phyloP scores from a whole-genome alignment of 352 stramenopile genomes.

The Phytophthora cryptogea region DNA sequence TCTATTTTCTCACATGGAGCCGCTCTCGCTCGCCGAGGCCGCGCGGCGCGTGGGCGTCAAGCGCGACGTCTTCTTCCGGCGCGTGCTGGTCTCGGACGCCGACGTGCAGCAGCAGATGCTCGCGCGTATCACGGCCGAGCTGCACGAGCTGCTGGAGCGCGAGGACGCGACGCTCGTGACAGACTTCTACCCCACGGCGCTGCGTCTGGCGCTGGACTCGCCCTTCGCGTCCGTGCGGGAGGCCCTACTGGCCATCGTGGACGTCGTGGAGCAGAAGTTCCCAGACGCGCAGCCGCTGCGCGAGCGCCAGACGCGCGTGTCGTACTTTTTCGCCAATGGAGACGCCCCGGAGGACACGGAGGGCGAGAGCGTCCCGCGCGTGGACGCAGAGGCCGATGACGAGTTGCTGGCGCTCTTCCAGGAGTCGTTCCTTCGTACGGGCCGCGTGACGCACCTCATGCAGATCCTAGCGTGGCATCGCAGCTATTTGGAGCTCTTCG shows the following conservation, averaged over 20 bases:
- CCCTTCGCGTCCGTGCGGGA: slow-evolving; percentile 74
- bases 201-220: slow-evolving; percentile 65
- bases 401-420: slow-evolving; percentile 59
- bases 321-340: slow-evolving; percentile 68
- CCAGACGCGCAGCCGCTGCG: slow-evolving; percentile 42
- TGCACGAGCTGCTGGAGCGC: slow-evolving; percentile 56
- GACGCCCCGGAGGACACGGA: slow-evolving; percentile 35
- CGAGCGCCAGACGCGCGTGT: slow-evolving; percentile 42
- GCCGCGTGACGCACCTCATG: slow-evolving; percentile 75
- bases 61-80: slow-evolving; percentile 83
- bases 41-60: slow-evolving; percentile 64
- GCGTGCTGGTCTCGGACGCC: slow-evolving; percentile 67
- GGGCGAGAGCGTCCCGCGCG: slow-evolving; percentile 16
- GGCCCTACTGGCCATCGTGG: slow-evolving; percentile 46
- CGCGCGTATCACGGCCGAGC: slow-evolving; percentile 51
- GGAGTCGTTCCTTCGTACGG: slow-evolving; percentile 63
- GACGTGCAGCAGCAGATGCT: slow-evolving; percentile 69
- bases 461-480: slow-evolving; percentile 83
- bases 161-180: slow-evolving; percentile 48
- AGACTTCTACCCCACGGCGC: slow-evolving; percentile 73
- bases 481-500: slow-evolving; percentile 76
- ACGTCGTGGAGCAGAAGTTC: slow-evolving; percentile 47
- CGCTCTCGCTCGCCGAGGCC: slow-evolving; percentile 47
- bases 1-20: slow-evolving; percentile 18
- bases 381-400: slow-evolving; percentile 47